Evolutionary conservation across 2,329 filamentous ascomycete species (phyloP), one percentile per base, ranked within the genome.

Genomic region (Penicillium digitatum): DNA sequence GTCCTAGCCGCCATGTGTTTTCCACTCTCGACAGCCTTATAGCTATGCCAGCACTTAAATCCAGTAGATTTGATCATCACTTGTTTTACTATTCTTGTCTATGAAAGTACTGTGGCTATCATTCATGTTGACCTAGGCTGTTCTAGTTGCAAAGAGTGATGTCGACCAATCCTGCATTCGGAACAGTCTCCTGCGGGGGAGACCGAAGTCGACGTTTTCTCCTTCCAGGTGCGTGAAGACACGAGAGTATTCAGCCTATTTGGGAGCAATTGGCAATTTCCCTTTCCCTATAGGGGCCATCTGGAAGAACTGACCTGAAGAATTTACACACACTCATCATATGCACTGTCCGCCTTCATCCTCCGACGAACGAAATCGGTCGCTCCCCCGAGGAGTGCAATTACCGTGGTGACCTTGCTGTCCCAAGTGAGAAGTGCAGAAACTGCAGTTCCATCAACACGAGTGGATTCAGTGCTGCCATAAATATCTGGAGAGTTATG

Each of bases 391-490:
- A 77, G 59, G 0, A 77, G 62, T 0, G 75, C 69, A 18, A 70
- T 63, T 0, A 77, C 74, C 0, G 74, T 78, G 10, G 73, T 73
- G 8, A 77, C 62, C 52, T 78, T 78, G 59, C 74, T 76, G 48
- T 77, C 75, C 75, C 76, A 78, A 1, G 73, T 75, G 3, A 77
- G 64, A 5, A 77, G 69, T 1, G 72, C 71, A 1, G 74, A 75
- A 18, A 75, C 69, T 0, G 67, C 65, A 11, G 71, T 66, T 10
- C 76, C 75, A 47, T 78, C 74, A 1, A 74, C 58, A 16, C 72
- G 64, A 5, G 72, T 72, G 1, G 73, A 72, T 58, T 77, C 76
- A 2, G 74, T 76, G 62, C 73, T 76, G 11, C 75, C 75, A 22
- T 74, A 77, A 0, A 69, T 68, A 52, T 58, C 61, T 63, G 35